Evolutionary conservation across 208 protist species (phyloP).

Genomic region (Acanthamoeba triangularis): DNA sequence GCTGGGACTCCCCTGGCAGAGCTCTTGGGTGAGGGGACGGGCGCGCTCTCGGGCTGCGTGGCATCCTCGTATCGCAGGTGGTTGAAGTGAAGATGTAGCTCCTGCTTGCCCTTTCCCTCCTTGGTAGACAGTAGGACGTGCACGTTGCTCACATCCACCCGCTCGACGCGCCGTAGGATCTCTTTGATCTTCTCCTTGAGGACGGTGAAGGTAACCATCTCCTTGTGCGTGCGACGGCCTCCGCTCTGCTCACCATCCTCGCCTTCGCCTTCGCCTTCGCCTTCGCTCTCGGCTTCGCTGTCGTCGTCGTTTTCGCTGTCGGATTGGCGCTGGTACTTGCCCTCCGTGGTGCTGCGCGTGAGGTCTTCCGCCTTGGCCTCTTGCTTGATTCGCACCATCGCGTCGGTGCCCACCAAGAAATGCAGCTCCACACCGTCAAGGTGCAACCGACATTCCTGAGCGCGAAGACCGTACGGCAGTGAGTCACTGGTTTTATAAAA

Average conservation of each 20-base stretch:
- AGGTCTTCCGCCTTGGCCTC: background rate
- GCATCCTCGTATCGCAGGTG: slow-evolving; percentile 48
- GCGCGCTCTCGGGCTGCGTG: background rate
- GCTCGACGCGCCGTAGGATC: slow-evolving; percentile 26
- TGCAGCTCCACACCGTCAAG: slow-evolving; percentile 13
- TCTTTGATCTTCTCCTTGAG: slow-evolving; percentile 60
- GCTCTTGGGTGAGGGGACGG: background rate
- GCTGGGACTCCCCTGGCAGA: background rate
- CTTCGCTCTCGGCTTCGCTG: background rate
- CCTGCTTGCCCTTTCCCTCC: slow-evolving; percentile 34
- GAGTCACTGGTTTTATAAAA: background rate
- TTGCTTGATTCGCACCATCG: background rate
- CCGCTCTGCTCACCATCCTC: background rate
- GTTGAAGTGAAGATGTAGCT: slow-evolving; percentile 46
- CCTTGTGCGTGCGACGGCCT: background rate
- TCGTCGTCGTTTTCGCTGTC: background rate
- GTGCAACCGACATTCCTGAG: slow-evolving; percentile 11
- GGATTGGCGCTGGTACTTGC: background rate
- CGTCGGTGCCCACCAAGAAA: background rate
- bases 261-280: background rate
- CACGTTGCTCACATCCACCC: slow-evolving; percentile 19
- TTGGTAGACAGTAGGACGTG: slow-evolving; percentile 11
- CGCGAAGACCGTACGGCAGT: background rate
- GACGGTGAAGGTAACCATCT: background rate
- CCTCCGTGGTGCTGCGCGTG: background rate